phyloP scores from a whole-genome alignment of 2,329 filamentous ascomycete genomes.

The Alternaria tenuissima region DNA sequence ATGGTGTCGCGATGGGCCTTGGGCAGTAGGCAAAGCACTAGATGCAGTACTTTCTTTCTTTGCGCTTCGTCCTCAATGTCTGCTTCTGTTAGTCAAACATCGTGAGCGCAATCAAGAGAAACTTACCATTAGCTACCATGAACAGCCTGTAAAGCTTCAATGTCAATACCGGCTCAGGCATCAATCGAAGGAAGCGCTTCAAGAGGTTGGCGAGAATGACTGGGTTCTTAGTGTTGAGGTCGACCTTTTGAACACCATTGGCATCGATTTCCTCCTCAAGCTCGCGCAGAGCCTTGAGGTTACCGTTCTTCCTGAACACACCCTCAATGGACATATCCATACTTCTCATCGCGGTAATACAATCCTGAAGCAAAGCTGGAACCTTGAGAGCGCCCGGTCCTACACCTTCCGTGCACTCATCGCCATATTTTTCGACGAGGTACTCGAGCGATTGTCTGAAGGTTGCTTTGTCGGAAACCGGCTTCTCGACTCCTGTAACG shows the following conservation, averaged over 20 bases:
- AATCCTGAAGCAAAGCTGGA: conserved; percentile 93
- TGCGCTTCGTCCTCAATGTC: conserved; percentile 82
- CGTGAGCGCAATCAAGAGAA: background rate
- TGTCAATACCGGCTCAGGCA: conserved; percentile 93
- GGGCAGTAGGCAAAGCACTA: conserved; percentile 90
- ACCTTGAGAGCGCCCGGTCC: conserved; percentile 90
- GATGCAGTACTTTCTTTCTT: conserved; percentile 83
- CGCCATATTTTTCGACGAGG: conserved; percentile 90
- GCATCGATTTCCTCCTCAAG: conserved; percentile 85
- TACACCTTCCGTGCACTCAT: conserved; percentile 96
- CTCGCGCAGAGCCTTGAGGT: conserved; percentile 92
- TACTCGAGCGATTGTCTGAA: conserved; percentile 90
- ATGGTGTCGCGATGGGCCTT: conserved; percentile 93
- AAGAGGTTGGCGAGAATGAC: conserved; percentile 93
- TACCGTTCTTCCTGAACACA: conserved; percentile 98
- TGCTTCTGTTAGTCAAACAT: conserved; percentile 40
- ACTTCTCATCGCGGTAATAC: conserved; percentile 92
- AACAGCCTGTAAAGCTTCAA: conserved; percentile 93
- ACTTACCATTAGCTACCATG: conserved; percentile 81
- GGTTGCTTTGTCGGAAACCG: conserved; percentile 71
- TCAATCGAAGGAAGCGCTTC: conserved; percentile 93
- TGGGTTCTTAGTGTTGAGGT: conserved; percentile 86
- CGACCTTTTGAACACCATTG: conserved; percentile 83
- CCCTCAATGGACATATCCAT: conserved; percentile 99
- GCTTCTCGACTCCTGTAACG: conserved; percentile 55